Evolutionary conservation across 1,139 yeast species (phyloP), one percentile per base, ranked within the genome.

Genomic region (Pneumocystis carinii): DNA sequence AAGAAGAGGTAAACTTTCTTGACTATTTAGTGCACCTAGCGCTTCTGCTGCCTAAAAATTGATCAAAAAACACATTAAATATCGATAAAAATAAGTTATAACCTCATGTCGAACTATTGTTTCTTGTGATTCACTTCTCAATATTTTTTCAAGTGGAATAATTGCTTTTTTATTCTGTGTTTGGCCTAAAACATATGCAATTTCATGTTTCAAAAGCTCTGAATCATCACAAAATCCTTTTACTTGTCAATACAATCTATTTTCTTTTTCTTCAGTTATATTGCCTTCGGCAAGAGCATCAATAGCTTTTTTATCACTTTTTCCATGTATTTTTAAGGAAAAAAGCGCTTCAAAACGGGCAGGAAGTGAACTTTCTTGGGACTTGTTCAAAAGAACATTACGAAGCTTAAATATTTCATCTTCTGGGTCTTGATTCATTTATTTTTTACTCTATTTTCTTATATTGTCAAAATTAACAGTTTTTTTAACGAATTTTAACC

Each of bases 141-240:
- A 80, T 42, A 88, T 95, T n/a, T 79, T 78, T 73, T 89, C 81
- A 67, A 94, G 80, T 64, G 83, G 80, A 59, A 86, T 84, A 64
- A 94, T 87, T 64, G 96, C 90, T 64, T 81, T 75, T 69, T 84
- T 73, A 75, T 90, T 90, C 72, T 86, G 84, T 62, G 97, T 90
- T 75, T 94, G 99, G 59, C 99, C 99, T 67, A 94, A 78, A n/a
- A 92, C 97, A 71, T 94, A 94, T 6, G 98, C 98, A 64, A 92
- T 95, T 75, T 94, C 99, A 73, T 94, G 99, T 77, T 94, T 94
- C 72, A 94, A 80, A 64, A 94, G 81, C 75, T 94, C 98, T n/a
- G 95, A 86, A 65, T 83, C 82, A 72, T 89, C 97, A 59, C 74
- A 71, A 72, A 94, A 94, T 24, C 64, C 68, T 66, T 32, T 27